Evolutionary conservation across 2,329 filamentous ascomycete species (phyloP), one percentile per base, ranked within the genome.

Genomic region (Metarhizium robertsii): DNA sequence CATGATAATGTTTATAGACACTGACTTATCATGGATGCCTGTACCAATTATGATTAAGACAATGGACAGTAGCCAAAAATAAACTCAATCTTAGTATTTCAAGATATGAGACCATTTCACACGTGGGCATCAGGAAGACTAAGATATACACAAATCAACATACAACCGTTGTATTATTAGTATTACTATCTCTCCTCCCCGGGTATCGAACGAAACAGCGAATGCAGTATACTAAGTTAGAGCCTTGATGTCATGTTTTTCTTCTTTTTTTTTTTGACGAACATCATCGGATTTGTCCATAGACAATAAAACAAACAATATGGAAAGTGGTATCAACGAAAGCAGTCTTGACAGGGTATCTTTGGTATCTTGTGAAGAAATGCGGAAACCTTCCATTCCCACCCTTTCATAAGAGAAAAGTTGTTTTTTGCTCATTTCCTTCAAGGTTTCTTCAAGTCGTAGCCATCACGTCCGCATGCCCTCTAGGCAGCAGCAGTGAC

Each of bases 301-400:
- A 48, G 32, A 38, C 30, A 56, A 54, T 57, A 58, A 54, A 57
- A 61, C 63, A 60, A 65, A 61, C 61, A 64, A 61, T 66, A 66
- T 69, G 61, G 61, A 71, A 70, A 70, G 62, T 71, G 70, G 69
- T 72, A 71, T 71, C 70, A 71, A 65, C 67, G 67, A 72, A 73
- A 71, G 71, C 73, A 76, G 73, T 75, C 72, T 77, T 69, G 72
- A 75, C 72, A 74, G 76, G 76, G 76, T 79, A 78, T 79, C 76
- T 77, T 55, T 73, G 73, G 71, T 72, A 72, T 73, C 71, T 72
- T 71, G 67, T 67, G 67, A 71, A 70, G 66, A 79, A 79, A 80
- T 79, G 76, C 77, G 79, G 73, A 77, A 53, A 74, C 75, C 66
- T 64, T 73, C 69, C 69, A 69, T 71, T 73, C 75, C 71, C 75